Percentiles rank a stretch among this genome's conserved stretches.
Conservation (phyloP, 2,329 filamentous ascomycete genomes). For the Diaporthe batatas region DNA sequence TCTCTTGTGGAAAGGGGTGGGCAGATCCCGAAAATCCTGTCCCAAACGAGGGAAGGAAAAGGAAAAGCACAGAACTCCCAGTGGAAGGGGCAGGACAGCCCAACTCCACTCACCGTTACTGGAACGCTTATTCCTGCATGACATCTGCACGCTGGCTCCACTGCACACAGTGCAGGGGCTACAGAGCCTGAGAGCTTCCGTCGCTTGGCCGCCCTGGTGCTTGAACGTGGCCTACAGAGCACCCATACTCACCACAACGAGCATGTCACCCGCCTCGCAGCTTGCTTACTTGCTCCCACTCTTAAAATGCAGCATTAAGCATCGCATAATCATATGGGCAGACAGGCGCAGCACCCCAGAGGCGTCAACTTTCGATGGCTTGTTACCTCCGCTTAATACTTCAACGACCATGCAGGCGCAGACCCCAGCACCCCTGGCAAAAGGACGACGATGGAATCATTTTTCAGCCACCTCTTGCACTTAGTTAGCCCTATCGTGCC, state of each 20-base stretch:
- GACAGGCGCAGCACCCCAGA: constrained; percentile 31
- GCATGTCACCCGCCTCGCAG: constrained; percentile 26
- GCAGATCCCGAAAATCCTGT: constrained; percentile 31
- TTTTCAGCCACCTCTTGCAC: constrained; percentile 9
- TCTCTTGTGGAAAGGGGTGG: constrained; percentile 30
- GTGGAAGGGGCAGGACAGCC: constrained; percentile 4
- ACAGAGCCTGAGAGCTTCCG: neutral
- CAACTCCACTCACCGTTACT: constrained; percentile 37
- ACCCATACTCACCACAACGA: constrained; percentile 8
- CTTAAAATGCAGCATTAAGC: neutral
- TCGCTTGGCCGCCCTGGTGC: constrained; percentile 10
- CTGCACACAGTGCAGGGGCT: constrained; percentile 32
- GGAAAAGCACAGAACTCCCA: constrained; percentile 24
- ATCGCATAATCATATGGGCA: constrained; percentile 20
- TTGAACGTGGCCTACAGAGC: constrained; percentile 11
- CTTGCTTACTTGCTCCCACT: neutral
- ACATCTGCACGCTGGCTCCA: constrained; percentile 36
- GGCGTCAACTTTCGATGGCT: constrained; percentile 24
- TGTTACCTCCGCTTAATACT: constrained; percentile 19
- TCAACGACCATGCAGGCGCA: neutral
- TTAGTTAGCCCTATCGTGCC: constrained; percentile 23
- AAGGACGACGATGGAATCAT: constrained; percentile 6
- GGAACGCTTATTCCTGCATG: constrained; percentile 39
- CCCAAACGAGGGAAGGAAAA: constrained; percentile 20
- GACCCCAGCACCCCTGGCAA: neutral